phyloP scores from a whole-genome alignment of 2,329 filamentous ascomycete genomes.

The Pseudocercospora fuligena region DNA sequence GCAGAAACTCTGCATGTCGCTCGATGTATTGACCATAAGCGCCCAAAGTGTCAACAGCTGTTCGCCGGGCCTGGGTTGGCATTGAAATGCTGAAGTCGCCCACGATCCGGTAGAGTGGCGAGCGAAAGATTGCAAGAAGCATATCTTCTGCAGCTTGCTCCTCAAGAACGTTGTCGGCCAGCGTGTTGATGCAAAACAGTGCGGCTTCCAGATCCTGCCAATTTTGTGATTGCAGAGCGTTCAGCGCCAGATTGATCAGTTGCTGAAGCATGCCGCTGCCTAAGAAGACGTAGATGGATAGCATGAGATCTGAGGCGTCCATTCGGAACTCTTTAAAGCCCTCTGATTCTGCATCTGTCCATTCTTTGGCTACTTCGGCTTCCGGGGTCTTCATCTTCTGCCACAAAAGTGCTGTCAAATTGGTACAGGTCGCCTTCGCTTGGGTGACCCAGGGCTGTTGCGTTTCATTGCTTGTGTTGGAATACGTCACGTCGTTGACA shows the following conservation, averaged over 20 bases:
- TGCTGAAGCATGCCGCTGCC: constrained; percentile 52
- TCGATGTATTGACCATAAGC: constrained; percentile 79
- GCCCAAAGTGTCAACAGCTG: constrained; percentile 72
- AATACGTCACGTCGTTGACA: constrained; percentile 63
- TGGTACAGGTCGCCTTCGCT: constrained; percentile 64
- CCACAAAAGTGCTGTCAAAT: constrained; percentile 47
- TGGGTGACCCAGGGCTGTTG: constrained; percentile 60
- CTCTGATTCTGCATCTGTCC: constrained; percentile 67
- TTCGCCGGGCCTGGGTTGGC: constrained; percentile 67
- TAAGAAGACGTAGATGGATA: constrained; percentile 68
- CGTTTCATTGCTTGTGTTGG: constrained; percentile 46
- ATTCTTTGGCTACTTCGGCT: constrained; percentile 59
- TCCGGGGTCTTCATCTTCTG: constrained; percentile 60
- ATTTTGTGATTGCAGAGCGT: constrained; percentile 46
- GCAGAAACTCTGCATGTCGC: constrained; percentile 68
- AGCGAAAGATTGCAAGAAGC: constrained; percentile 67
- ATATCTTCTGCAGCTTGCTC: constrained; percentile 62
- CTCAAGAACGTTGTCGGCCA: constrained; percentile 69
- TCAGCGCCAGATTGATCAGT: constrained; percentile 51
- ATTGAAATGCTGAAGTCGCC: constrained; percentile 54
- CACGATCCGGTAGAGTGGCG: constrained; percentile 59
- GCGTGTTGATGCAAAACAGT: constrained; percentile 66
- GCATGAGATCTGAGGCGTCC: constrained; percentile 78
- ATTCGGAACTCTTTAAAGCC: constrained; percentile 66
- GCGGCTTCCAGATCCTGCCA: constrained; percentile 59